phyloP scores from a whole-genome alignment of 257 asterid genomes.

The Fraxinus americana region DNA sequence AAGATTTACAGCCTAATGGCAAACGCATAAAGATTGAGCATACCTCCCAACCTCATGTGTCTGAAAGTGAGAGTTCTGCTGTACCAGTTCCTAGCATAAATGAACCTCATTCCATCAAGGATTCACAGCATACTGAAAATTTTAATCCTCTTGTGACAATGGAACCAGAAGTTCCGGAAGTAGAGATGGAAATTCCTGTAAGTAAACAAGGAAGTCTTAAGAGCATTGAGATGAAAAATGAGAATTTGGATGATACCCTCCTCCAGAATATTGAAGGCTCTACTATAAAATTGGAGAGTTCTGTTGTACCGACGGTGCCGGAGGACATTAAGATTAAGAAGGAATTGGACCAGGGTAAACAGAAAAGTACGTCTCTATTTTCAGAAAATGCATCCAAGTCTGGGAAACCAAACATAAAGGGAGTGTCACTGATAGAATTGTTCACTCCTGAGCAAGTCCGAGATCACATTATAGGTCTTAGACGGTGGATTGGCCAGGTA shows the following conservation, averaged over 20 bases:
- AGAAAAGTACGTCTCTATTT: constrained; percentile 51
- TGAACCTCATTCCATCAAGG: constrained; percentile 45
- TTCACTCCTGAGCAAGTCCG: constrained; percentile 95
- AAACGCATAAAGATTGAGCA: constrained; percentile 92
- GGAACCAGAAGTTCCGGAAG: constrained; percentile 56
- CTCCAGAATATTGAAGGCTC: constrained; percentile 46
- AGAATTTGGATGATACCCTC: constrained; percentile 39
- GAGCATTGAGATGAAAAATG: constrained; percentile 42
- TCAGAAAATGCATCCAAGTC: constrained; percentile 71
- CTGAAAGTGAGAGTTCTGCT: constrained; percentile 49
- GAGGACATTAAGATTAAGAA: constrained; percentile 57
- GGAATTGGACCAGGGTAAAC: constrained; percentile 54
- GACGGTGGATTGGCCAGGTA: constrained; percentile 99
- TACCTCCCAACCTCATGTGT: constrained; percentile 48
- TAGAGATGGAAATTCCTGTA: constrained; percentile 56
- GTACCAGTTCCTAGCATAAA: constrained; percentile 44
- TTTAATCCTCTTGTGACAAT: constrained; percentile 39
- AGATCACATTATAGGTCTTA: constrained; percentile 80
- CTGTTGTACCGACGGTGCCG: constrained; percentile 51
- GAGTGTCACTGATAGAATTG: constrained; percentile 89
- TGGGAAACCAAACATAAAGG: constrained; percentile 89
- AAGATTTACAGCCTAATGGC: constrained; percentile 68
- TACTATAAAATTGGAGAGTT: constrained; percentile 39
- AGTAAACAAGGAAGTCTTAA: constrained; percentile 49
- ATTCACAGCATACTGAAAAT: constrained; percentile 39